These are phyloP conservation scores for Rubia peregrina DNA, from an alignment of 305 asterid species.

Conservation along the genomic window DNA sequence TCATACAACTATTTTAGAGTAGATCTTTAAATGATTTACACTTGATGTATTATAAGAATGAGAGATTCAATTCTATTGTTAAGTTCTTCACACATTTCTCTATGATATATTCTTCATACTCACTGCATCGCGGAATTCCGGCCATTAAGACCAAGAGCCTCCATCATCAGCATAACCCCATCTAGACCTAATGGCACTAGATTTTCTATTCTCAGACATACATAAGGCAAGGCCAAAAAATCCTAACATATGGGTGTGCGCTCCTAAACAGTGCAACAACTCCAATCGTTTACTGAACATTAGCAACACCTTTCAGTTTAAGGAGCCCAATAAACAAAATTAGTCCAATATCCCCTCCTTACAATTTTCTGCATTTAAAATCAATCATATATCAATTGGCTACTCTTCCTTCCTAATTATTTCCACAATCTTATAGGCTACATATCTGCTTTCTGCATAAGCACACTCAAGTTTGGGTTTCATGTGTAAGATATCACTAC, in stretches of 20 bases:
- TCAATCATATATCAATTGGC: background rate
- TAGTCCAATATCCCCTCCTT: background rate
- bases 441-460: background rate
- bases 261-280: background rate
- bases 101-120: background rate
- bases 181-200: background rate
- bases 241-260: background rate
- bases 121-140: background rate
- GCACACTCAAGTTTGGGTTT: too few species aligned
- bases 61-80: background rate
- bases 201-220: background rate
- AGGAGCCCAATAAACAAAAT: background rate
- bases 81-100: background rate
- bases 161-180: conserved; percentile 4
- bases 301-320: background rate
- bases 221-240: background rate
- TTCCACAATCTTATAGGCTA: background rate
- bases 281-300: background rate
- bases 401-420: background rate
- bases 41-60: background rate
- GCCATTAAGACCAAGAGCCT: too few species aligned
- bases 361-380: background rate
- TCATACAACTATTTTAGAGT: background rate
- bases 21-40: background rate
- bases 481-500: background rate